These are phyloP conservation scores for Ganoderma meredithae DNA, from an alignment of 1,284 basidiomycete genomes.

Conservation along the genomic window DNA sequence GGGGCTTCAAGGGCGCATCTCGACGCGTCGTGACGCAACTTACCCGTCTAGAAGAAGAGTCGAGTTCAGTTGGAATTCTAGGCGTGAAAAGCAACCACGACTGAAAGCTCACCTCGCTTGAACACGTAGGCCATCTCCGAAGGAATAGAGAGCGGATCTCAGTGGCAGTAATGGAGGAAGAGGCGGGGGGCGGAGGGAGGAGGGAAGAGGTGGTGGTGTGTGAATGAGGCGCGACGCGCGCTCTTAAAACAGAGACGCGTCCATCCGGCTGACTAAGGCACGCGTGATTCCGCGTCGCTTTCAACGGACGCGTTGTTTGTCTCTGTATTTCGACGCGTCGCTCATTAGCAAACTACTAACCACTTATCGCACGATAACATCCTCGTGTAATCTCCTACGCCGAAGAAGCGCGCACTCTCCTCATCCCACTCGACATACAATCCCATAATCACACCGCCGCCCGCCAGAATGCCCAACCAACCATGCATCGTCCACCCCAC, in stretches of 20 bases:
- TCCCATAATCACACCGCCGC: background rate
- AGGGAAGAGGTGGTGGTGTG: conserved; percentile 42
- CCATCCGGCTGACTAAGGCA: conserved; percentile 39
- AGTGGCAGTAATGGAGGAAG: conserved; percentile 11
- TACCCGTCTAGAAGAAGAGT: conserved; percentile 63
- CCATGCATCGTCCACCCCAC: conserved; percentile 43
- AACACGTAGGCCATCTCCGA: conserved; percentile 70
- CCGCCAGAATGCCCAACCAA: conserved; percentile 31
- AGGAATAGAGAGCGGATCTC: conserved; percentile 13
- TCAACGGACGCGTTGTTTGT: conserved; percentile 36
- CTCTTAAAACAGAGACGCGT: conserved; percentile 39
- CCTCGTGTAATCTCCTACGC: conserved; percentile 6
- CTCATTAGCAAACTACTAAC: background rate
- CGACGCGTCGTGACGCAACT: conserved; percentile 44
- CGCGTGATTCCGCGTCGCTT: conserved; percentile 27
- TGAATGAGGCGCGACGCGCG: conserved; percentile 39
- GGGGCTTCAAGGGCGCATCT: conserved; percentile 29
- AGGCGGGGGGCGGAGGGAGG: conserved; percentile 19
- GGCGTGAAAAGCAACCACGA: conserved; percentile 12
- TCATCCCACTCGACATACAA: background rate
- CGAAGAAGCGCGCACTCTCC: background rate
- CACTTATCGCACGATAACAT: conserved; percentile 17
- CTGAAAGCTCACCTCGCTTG: conserved; percentile 69
- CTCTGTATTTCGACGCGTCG: conserved; percentile 32
- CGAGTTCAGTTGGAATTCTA: conserved; percentile 16